Percentiles rank a stretch among this genome's conserved stretches.
Conservation (phyloP, 2,329 filamentous ascomycete genomes). For the Aureobasidium uvarum region DNA sequence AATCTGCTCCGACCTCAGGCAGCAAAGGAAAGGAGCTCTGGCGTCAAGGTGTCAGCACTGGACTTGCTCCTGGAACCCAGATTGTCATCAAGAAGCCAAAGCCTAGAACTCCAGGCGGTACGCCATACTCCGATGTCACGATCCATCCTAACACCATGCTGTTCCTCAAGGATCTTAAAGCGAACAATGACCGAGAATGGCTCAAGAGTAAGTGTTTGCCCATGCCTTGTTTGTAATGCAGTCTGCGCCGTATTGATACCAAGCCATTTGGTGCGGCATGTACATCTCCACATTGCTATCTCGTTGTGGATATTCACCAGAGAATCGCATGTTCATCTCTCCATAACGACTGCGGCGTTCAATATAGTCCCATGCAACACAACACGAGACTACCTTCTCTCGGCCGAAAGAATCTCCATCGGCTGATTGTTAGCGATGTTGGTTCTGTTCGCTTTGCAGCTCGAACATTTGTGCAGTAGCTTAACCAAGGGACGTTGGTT, state of each 20-base stretch:
- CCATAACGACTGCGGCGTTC: not conserved
- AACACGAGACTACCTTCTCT: not conserved
- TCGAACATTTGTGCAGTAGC: conserved; percentile 23
- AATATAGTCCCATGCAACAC: not conserved
- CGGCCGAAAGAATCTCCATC: not conserved
- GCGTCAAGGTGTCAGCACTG: conserved; percentile 56
- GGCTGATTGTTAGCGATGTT: not conserved
- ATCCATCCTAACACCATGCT: conserved; percentile 64
- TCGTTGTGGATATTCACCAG: not conserved
- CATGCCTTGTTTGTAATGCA: not conserved
- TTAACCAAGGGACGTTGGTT: conserved; percentile 1
- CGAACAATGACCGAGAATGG: conserved; percentile 63
- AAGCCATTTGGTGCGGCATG: not conserved
- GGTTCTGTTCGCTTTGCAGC: conserved; percentile 5
- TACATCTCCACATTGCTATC: conserved; percentile 5
- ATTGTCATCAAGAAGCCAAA: conserved; percentile 63
- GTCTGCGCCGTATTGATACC: not conserved
- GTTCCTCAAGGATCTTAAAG: conserved; percentile 58
- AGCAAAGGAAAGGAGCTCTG: conserved; percentile 52
- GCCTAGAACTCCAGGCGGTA: conserved; percentile 59
- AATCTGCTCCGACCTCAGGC: conserved; percentile 23
- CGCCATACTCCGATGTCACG: conserved; percentile 56
- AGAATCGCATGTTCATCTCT: not conserved
- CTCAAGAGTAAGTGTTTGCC: conserved; percentile 54
- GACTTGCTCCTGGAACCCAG: conserved; percentile 58